Conservation (phyloP, 2,329 filamentous ascomycete species). For the Torrubiella hemipterigena region DNA sequence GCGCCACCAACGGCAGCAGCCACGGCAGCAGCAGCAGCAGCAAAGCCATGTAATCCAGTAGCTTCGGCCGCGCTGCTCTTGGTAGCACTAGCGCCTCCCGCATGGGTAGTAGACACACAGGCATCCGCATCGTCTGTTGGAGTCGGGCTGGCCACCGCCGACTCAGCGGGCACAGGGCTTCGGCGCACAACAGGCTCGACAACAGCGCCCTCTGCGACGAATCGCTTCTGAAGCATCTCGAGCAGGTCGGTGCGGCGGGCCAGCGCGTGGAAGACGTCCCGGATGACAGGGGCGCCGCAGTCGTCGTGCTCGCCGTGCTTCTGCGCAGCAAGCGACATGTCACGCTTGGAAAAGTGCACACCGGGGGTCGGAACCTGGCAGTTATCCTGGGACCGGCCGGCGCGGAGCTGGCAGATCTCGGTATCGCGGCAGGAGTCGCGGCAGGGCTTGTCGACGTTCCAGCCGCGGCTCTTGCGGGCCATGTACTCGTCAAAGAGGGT, state of each 20-base stretch:
- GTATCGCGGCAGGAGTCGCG: slow-evolving; percentile 25
- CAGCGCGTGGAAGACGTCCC: slow-evolving; percentile 16
- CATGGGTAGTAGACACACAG: too few species aligned
- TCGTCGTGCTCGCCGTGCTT: slow-evolving; percentile 12
- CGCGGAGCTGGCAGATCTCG: slow-evolving; percentile 41
- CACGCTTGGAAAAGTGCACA: slow-evolving; percentile 21
- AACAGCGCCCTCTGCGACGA: not conserved
- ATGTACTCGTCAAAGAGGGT: slow-evolving; percentile 35
- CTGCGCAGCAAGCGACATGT: slow-evolving; percentile 7
- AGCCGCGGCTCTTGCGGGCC: slow-evolving; percentile 34
- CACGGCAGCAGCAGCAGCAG: too few species aligned
- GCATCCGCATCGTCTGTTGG: too few species aligned
- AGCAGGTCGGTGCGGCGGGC: slow-evolving; percentile 13
- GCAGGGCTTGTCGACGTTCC: slow-evolving; percentile 25
- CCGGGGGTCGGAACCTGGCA: slow-evolving; percentile 27
- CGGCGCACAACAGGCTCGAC: too few species aligned
- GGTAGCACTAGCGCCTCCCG: too few species aligned
- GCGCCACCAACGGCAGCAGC: too few species aligned
- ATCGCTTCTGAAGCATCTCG: slow-evolving; percentile 11
- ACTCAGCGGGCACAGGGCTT: too few species aligned
- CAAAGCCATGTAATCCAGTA: too few species aligned
- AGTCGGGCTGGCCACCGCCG: too few species aligned
- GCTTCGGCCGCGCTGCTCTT: too few species aligned
- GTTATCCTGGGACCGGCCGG: slow-evolving; percentile 38
- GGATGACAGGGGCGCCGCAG: slow-evolving; percentile 17